Conservation (phyloP, 139 green algal species). For the Pseudopediastrum boryanum region DNA sequence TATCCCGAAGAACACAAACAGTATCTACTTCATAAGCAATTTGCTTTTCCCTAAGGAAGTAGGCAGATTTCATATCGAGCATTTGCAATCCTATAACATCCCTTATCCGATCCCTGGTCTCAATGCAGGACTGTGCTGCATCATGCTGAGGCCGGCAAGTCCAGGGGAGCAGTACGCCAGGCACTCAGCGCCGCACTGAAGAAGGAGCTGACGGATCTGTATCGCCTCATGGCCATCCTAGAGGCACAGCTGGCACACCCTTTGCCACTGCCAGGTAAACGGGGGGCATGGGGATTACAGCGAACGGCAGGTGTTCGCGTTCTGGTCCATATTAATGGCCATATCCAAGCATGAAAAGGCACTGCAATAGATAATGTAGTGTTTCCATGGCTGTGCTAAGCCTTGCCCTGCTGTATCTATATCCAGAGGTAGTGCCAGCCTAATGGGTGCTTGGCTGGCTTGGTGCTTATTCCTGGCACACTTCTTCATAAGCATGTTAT, state of each 20-base stretch:
- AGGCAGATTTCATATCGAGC: not conserved
- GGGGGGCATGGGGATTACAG: too few species aligned
- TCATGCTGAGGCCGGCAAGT: not conserved
- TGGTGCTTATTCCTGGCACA: too few species aligned
- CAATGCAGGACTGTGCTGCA: constrained; percentile 17
- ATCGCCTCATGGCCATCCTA: constrained; percentile 88
- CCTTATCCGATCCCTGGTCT: not conserved
- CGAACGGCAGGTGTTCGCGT: too few species aligned
- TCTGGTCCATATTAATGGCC: too few species aligned
- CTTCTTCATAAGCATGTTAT: too few species aligned
- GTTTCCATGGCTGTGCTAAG: too few species aligned
- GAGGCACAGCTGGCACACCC: constrained; percentile 69
- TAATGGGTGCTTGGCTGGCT: too few species aligned
- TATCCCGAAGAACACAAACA: not conserved
- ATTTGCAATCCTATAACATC: not conserved
- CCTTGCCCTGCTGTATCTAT: too few species aligned
- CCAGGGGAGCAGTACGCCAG: constrained; percentile 63
- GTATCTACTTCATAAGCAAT: not conserved
- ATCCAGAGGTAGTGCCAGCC: too few species aligned
- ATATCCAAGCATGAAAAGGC: too few species aligned
- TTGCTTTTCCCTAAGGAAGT: not conserved
- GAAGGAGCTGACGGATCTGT: constrained; percentile 81
- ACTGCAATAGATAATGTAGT: too few species aligned
- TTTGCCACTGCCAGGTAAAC: constrained; percentile 47
- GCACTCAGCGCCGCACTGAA: constrained; percentile 66